Percentiles rank a stretch among this genome's conserved stretches.
Evolutionary conservation across 495 filamentous ascomycete genomes (phyloP).

Genomic region (Xylaria telfairii): DNA sequence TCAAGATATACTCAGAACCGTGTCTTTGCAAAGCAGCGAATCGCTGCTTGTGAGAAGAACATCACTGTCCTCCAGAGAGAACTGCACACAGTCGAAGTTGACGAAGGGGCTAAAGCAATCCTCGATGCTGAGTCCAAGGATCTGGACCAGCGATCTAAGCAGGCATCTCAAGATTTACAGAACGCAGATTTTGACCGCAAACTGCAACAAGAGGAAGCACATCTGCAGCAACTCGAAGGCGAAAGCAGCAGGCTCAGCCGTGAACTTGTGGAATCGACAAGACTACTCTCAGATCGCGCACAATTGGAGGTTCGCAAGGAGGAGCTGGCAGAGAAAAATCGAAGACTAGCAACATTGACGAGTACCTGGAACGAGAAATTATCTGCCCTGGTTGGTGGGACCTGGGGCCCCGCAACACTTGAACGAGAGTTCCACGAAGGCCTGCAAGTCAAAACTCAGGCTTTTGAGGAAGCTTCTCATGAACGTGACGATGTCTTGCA

Average conservation of each 20-base stretch:
- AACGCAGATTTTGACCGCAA: constrained; percentile 70
- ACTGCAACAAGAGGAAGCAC: constrained; percentile 64
- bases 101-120: constrained; percentile 80
- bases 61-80: constrained; percentile 66
- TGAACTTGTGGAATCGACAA: constrained; percentile 81
- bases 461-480: constrained; percentile 65
- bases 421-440: constrained; percentile 74
- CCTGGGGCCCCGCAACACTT: constrained; percentile 73
- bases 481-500: constrained; percentile 71
- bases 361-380: constrained; percentile 76
- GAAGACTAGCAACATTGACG: constrained; percentile 76
- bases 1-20: constrained; percentile 73
- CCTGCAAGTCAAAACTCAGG: constrained; percentile 59
- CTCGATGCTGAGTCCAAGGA: constrained; percentile 77
- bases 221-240: constrained; percentile 71
- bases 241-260: constrained; percentile 69
- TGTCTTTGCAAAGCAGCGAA: constrained; percentile 69
- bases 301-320: constrained; percentile 79
- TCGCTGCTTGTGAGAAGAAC: constrained; percentile 71
- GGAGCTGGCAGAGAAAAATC: constrained; percentile 71
- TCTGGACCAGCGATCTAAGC: constrained; percentile 64
- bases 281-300: constrained; percentile 78
- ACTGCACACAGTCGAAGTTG: constrained; percentile 72
- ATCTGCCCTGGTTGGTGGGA: constrained; percentile 60
- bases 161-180: constrained; percentile 65